A percentile compares a stretch with the other conserved stretches of the same genome.
Conservation (phyloP, 352 stramenopile genomes). For the Phytophthora quininea region DNA sequence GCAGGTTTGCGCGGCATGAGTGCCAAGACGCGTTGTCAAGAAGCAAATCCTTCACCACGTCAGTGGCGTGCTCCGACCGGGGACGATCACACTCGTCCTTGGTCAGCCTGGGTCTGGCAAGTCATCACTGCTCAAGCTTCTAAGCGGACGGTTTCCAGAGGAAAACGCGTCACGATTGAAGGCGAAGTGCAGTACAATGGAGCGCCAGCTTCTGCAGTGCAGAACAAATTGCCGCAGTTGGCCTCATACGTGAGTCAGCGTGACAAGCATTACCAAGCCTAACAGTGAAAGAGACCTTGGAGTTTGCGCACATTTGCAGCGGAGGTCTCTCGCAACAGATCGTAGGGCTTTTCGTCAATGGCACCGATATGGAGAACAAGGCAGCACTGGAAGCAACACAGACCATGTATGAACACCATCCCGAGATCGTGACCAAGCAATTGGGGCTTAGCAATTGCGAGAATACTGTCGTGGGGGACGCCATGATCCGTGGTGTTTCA, state of each 20-base stretch:
- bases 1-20: neutral
- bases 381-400: slow-evolving; percentile 32
- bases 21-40: neutral
- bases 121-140: neutral
- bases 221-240: slow-evolving; percentile 51
- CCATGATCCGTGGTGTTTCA: slow-evolving; percentile 61
- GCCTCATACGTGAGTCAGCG: slow-evolving; percentile 53
- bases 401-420: slow-evolving; percentile 44
- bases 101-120: neutral
- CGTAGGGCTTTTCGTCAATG: slow-evolving; percentile 33
- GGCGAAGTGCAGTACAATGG: neutral
- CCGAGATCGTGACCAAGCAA: slow-evolving; percentile 50
- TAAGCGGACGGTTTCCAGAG: neutral
- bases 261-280: slow-evolving; percentile 47
- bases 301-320: slow-evolving; percentile 64
- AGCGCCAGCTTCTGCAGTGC: slow-evolving; percentile 13
- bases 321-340: slow-evolving; percentile 35
- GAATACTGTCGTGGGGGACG: slow-evolving; percentile 67
- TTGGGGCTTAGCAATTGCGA: slow-evolving; percentile 57
- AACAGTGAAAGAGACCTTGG: neutral
- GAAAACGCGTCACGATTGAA: neutral
- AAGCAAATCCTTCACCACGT: neutral
- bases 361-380: slow-evolving; percentile 43
- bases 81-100: neutral
- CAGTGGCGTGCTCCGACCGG: neutral